Conservation (phyloP, 208 protist genomes). For the Crithidia bombi region DNA sequence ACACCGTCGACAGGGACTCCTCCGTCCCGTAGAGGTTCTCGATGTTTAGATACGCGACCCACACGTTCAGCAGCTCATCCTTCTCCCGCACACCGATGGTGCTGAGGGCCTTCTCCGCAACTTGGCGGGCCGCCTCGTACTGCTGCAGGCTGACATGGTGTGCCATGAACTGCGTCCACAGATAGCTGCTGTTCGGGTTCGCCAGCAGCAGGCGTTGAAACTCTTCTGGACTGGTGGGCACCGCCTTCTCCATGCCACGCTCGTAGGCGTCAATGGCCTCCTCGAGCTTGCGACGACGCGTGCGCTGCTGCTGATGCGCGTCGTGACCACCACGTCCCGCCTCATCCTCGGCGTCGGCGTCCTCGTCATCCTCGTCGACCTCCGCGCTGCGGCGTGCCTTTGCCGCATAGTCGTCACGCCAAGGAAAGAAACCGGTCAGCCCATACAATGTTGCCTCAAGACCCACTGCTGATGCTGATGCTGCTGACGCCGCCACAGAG, state of each 20-base stretch:
- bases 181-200: constrained; percentile 91
- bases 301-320: constrained; percentile 38
- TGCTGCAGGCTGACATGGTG: constrained; percentile 84
- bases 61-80: constrained; percentile 92
- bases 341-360: constrained; percentile 32
- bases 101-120: constrained; percentile 90
- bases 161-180: constrained; percentile 95
- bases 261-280: constrained; percentile 89
- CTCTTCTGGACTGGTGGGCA: constrained; percentile 86
- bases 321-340: constrained; percentile 7
- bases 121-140: constrained; percentile 88
- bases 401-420: constrained; percentile 39
- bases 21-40: constrained; percentile 93
- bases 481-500: not conserved
- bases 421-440: constrained; percentile 74
- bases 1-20: constrained; percentile 88
- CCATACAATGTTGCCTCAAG: constrained; percentile 29
- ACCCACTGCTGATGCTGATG: constrained; percentile 6
- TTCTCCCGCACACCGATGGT: constrained; percentile 87
- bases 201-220: constrained; percentile 90
- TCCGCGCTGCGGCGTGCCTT: constrained; percentile 28
- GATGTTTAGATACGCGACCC: constrained; percentile 94
- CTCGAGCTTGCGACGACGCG: constrained; percentile 75
- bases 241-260: constrained; percentile 64
- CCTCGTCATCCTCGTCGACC: constrained; percentile 34